These are phyloP conservation scores for Larix kaempferi DNA, from an alignment of 75 land plant genomes.

Conservation along the genomic window DNA sequence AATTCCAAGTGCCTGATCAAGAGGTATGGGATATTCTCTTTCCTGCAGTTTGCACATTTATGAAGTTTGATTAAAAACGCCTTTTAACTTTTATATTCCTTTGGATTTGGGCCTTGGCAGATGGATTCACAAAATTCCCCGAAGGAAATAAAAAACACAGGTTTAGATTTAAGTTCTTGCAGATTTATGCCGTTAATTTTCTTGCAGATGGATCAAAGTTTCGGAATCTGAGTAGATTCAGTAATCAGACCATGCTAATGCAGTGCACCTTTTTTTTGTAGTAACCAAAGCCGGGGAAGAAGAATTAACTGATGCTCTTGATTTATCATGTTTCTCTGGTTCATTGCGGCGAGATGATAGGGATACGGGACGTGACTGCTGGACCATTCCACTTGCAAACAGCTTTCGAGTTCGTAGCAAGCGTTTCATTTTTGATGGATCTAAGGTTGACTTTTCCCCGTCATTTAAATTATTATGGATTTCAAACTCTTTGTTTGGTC, in stretches of 20 bases:
- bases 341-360: constrained; percentile 55
- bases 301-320: constrained; percentile 43
- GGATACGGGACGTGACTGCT: constrained; percentile 74
- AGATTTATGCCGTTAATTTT: not conserved
- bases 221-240: not conserved
- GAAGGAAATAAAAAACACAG: constrained; percentile 30
- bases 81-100: constrained; percentile 1
- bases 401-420: constrained; percentile 88
- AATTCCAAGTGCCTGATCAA: constrained; percentile 48
- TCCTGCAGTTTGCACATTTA: not conserved
- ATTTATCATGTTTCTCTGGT: constrained; percentile 70
- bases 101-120: constrained; percentile 21
- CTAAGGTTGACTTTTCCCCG: constrained; percentile 47
- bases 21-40: constrained; percentile 25
- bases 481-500: not conserved
- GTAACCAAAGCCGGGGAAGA: constrained; percentile 34
- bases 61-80: not conserved
- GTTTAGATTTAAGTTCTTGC: constrained; percentile 1
- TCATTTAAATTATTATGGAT: not conserved
- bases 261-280: constrained; percentile 1
- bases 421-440: constrained; percentile 55
- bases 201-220: not conserved
- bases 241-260: not conserved
- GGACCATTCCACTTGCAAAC: constrained; percentile 73
- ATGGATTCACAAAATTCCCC: constrained; percentile 15